Conservation (phyloP, 164 flowering plant species). For the Nymphaea colorata region DNA sequence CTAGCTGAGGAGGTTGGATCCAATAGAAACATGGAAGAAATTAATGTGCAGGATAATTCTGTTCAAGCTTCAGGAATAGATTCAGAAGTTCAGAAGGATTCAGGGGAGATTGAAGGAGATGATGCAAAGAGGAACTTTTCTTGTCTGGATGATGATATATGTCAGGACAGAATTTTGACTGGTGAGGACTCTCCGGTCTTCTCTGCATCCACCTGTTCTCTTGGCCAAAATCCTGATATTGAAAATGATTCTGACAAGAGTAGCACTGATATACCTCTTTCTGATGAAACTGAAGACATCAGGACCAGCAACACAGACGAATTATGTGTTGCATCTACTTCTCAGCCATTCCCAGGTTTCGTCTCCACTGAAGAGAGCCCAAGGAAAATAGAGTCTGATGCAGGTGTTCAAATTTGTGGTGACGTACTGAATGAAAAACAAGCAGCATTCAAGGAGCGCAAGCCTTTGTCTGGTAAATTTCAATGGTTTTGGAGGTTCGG, state of each 20-base stretch:
- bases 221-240: constrained; percentile 27
- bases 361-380: constrained; percentile 15
- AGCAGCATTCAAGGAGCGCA: constrained; percentile 37
- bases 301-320: constrained; percentile 16
- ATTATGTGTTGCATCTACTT: constrained; percentile 14
- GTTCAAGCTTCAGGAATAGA: constrained; percentile 11
- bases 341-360: constrained; percentile 31
- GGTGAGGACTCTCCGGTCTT: constrained; percentile 47
- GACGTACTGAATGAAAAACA: constrained; percentile 19
- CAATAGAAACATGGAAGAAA: constrained; percentile 33
- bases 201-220: constrained; percentile 50
- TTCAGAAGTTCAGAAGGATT: constrained; percentile 12
- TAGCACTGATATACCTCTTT: constrained; percentile 50
- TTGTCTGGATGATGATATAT: constrained; percentile 18
- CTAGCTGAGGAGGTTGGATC: constrained; percentile 48
- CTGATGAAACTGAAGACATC: constrained; percentile 31
- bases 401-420: neutral
- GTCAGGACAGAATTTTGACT: constrained; percentile 23
- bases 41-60: neutral
- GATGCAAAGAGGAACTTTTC: constrained; percentile 8
- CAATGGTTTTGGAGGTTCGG: constrained; percentile 90
- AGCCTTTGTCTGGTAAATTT: constrained; percentile 46
- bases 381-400: constrained; percentile 8
- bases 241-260: constrained; percentile 57
- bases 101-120: constrained; percentile 10